Percentiles rank a stretch among this genome's conserved stretches.
phyloP scores from a whole-genome alignment of 192 early-diverging fungal genomes.

The Dissophora globulifera region DNA sequence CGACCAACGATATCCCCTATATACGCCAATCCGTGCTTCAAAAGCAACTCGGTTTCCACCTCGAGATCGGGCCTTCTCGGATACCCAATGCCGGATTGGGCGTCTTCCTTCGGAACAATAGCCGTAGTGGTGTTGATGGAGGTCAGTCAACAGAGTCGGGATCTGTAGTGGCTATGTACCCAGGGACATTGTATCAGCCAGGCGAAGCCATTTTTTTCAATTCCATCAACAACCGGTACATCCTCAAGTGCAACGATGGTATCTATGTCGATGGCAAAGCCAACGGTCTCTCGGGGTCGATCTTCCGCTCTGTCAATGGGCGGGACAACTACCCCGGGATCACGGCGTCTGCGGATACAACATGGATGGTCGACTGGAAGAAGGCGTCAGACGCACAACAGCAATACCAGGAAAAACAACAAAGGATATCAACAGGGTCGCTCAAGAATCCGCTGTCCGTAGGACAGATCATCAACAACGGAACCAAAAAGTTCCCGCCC shows the following conservation, averaged over 20 bases:
- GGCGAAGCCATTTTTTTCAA: constrained; percentile 58
- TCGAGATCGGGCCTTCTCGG: constrained; percentile 12
- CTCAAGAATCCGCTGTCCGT: constrained; percentile 55
- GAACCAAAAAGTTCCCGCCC: constrained; percentile 21
- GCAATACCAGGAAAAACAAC: not conserved
- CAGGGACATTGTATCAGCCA: constrained; percentile 55
- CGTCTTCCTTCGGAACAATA: constrained; percentile 8
- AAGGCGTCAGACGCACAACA: not conserved
- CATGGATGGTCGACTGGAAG: constrained; percentile 51
- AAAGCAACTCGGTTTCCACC: constrained; percentile 15
- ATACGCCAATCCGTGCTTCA: not conserved
- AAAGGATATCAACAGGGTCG: not conserved
- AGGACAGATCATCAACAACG: constrained; percentile 62
- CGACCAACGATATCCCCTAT: not conserved
- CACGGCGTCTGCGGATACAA: constrained; percentile 50
- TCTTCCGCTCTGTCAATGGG: constrained; percentile 52
- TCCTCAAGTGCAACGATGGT: constrained; percentile 59
- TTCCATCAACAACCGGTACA: constrained; percentile 58
- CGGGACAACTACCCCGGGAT: constrained; percentile 61
- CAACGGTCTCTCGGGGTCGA: constrained; percentile 51
- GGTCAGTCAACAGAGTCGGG: constrained; percentile 7
- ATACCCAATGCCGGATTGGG: constrained; percentile 23
- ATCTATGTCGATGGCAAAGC: constrained; percentile 58
- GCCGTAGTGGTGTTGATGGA: not conserved
- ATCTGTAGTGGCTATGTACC: constrained; percentile 35